Base-by-base conservation (phyloP, 2,329 filamentous ascomycete species). In the Aspergillus candidus region DNA sequence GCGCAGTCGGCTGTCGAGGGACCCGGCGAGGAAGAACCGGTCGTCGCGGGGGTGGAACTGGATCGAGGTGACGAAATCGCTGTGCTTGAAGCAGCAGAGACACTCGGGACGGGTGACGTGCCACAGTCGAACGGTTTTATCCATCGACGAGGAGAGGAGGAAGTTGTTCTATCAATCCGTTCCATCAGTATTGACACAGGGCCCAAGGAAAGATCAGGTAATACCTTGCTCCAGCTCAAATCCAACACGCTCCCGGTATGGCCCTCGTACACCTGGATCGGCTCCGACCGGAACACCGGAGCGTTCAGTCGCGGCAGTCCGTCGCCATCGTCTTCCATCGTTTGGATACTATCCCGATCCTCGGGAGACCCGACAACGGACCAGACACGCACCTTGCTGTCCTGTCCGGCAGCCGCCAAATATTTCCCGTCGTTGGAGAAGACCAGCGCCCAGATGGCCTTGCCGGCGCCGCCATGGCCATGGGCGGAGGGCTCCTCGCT, bases 101-200 rank as follows among this genome's bases (percentile, higher is more conserved):
- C 89, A 96, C 59, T 97, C 90, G 3, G 77, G 68, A 41, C 91
- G 78, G 60, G 80, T 91, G 50, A 93, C 76, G 66, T 98, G 93
- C 91, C 93, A 98, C 38, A 98, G 68, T 11, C 88, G 80, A 11
- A 98, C 93, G 0, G 90, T 95, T 72, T 96, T 96, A 64, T 98
- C 93, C 89, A 97, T 96, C 0, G 90, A 95, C 0, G 90, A 94
- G 3, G 91, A 96, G 12, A 98, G 74, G 22, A 98, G 68, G 56
- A 98, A 98, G 64, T 94, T 95, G 68, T 98, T 98, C 75, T 79
- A 32, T 3, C 6, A 35, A 34, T 41, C 51, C 37, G 47, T 44
- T 48, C 6, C 14, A 10, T 32, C 12, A 50, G 43, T 40, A 10
- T 18, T 18, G 18, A 6, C 18, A 5, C 6, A 4, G 18, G 6